Base-by-base conservation (phyloP, 345 rosid genomes). In the Lumnitzera littorea region DNA sequence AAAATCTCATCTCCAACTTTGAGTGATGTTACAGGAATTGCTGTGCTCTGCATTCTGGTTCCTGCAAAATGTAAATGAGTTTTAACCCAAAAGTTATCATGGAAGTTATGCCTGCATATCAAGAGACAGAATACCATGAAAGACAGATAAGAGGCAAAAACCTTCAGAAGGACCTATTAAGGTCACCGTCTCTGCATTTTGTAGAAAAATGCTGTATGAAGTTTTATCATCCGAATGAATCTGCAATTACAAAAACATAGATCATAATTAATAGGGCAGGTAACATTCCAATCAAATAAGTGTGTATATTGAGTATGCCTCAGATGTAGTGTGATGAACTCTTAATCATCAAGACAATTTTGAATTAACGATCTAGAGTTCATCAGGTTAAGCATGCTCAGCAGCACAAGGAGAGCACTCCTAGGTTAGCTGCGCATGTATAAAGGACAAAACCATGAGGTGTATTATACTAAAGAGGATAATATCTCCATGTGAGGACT, bases 171-270 rank as follows among this genome's bases (percentile, higher is more conserved):
- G 84, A 76, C 79, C 63, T 55, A 89, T 68, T 48, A 91, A 71
- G 25, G 92, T 87, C 53, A 86, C 92, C 4, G 95, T 89, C 70
- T 91, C 95, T 2, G 88, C 96, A 72, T 85, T 91, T 67, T 91
- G 98, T 36, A 89, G 72, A 59, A 89, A 74, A 65, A 78, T 85
- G 75, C 82, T 79, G 72, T 65, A 89, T 53, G 48, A 13, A 2
- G 63, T 69, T 55, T 65, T 58, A 58, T 76, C 70, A 51, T 78
- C 84, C 5, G 65, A 60, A 25, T 70, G 68, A 41, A 66, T 69
- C 96, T 86, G 88, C 61, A 68, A 60, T 17, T 55, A 3, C 61
- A 58, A 41, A 36, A 36, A 36, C 43, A 36, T 5, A 29, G 0
- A 0, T 36, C 43, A 36, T 36, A 36, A 36, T 36, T 5, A 36